Base-by-base conservation (phyloP, 352 stramenopile species). In the Phytophthora vignae region DNA sequence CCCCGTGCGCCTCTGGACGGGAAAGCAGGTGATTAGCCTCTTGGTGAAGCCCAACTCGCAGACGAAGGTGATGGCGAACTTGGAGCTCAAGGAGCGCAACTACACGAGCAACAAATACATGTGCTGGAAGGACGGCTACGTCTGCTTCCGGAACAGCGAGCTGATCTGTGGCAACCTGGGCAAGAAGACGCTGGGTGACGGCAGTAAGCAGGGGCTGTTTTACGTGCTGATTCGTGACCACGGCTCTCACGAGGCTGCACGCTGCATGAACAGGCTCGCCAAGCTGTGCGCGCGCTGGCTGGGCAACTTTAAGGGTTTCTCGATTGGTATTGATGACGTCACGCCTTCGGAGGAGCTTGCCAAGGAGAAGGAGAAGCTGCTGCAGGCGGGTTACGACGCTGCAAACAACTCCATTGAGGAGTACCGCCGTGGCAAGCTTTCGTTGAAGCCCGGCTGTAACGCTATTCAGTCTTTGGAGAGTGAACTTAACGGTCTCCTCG, bases 311-410 rank as follows among this genome's bases (percentile, higher is more conserved):
- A 82, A 82, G 57, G 98, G 98, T 0, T 99, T 99, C 72, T 99
- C 96, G 17, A 99, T 99, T 52, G 98, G 98, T 46, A 99, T 99
- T 75, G 97, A 99, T 65, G 98, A 99, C 76, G 98, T 99, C 10
- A 99, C 97, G 21, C 98, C 98, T 40, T 99, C 96, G 2, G 73
- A 85, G 8, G 84, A 98, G n/a, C 83, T 99, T 27, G 89, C 89
- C 5, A 82, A 94, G 62, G 88, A 99, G 63, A 99, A 99, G 85
- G 84, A 97, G 48, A 84, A 94, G 22, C 94, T 99, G 55, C 73
- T 99, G 9, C 88, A 95, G 46, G 72, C 85, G 9, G 91, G 90
- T 17, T 97, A 97, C 74, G 74, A 90, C 36, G 83, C 79, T 65
- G 96, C 97, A 17, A 97, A 98, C 65, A 71, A 87, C 17, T 93